Evolutionary conservation across 805 yeast species (phyloP).

Genomic region (Candida pseudoglaebosa): DNA sequence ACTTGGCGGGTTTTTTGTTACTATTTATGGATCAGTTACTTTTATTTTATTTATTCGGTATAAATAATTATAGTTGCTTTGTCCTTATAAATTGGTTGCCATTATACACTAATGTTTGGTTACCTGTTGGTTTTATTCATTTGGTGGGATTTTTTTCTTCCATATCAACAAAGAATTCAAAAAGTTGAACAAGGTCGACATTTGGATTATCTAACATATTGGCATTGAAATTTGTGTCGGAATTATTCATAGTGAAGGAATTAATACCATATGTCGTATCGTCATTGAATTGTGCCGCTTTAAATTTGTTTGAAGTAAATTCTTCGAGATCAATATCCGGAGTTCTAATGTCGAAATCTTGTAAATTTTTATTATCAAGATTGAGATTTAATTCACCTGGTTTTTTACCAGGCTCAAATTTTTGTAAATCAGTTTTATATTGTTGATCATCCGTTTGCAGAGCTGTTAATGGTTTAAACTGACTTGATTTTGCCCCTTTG

Average conservation of each 20-base stretch:
- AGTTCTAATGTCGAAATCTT: not conserved
- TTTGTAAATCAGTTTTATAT: not conserved
- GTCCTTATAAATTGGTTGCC: too few relatives aligned
- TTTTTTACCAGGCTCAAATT: not conserved
- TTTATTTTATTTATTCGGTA: too few relatives aligned
- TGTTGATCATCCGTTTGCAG: not conserved
- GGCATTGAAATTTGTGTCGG: conserved; percentile 1
- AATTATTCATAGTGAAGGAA: not conserved
- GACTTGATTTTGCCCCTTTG: conserved; percentile 31
- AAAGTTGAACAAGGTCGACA: conserved; percentile 23
- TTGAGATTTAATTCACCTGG: not conserved
- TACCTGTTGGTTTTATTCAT: too few relatives aligned
- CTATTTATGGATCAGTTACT: too few relatives aligned
- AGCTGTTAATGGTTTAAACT: conserved; percentile 2
- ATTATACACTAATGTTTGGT: too few relatives aligned
- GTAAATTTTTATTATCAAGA: not conserved
- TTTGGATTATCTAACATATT: conserved; percentile 9
- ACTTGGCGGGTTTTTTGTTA: too few relatives aligned
- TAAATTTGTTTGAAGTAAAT: not conserved
- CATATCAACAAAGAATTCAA: conserved; percentile 23
- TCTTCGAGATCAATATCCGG: conserved; percentile 3
- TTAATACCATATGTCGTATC: not conserved
- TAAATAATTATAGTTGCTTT: too few relatives aligned
- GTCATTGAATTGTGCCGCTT: not conserved
- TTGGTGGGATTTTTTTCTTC: conserved; percentile 10